Base-by-base conservation (phyloP, 352 stramenopile genomes). In the Phytophthora tentaculata region DNA sequence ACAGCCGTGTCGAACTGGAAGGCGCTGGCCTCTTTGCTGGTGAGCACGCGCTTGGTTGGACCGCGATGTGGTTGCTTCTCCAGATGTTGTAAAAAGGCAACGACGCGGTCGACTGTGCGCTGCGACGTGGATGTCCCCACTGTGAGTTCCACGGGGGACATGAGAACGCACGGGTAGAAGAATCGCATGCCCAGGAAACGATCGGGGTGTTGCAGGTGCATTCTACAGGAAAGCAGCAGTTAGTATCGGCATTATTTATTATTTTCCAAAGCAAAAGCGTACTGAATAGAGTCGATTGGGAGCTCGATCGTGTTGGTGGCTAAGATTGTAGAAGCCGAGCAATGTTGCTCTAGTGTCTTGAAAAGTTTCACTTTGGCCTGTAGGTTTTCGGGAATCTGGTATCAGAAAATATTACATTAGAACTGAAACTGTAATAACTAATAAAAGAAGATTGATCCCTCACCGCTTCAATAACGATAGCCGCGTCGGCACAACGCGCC, bases 1-100 rank as follows among this genome's bases (percentile, higher is more conserved):
- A 91, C 80, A 14, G 83, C 78, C 22, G 80, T 83, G 66, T 89
- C 75, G 56, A 91, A 88, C 67, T 91, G 83, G 50, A 91, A 85
- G 17, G 76, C 69, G 52, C 77, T 88, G 43, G 79, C 76, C 35
- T 91, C 83, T 10, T 78, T 74, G 59, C 74, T 83, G 24, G 64
- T 80, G 0, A 93, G 75, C 45, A 90, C 81, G 43, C 77, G 81
- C 45, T 76, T 77, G 3, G 83, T 91, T 1, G 84, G 84, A 1
- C 84, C 84, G 9, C 80, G 81, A 60, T 89, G 79, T n/a, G 81
- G 81, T 45, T 71, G 49, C 68, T 93, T 93, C 41, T 93, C 73
- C 14, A 93, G 41, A 16, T 56, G 61, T 28, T 73, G 69, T 48
- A 93, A 66, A 49, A 88, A 83, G 23, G 61, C 64, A 0, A 89